These are phyloP conservation scores for Seiridium cupressi DNA, from an alignment of 2,329 filamentous ascomycete species.

Conservation along the genomic window DNA sequence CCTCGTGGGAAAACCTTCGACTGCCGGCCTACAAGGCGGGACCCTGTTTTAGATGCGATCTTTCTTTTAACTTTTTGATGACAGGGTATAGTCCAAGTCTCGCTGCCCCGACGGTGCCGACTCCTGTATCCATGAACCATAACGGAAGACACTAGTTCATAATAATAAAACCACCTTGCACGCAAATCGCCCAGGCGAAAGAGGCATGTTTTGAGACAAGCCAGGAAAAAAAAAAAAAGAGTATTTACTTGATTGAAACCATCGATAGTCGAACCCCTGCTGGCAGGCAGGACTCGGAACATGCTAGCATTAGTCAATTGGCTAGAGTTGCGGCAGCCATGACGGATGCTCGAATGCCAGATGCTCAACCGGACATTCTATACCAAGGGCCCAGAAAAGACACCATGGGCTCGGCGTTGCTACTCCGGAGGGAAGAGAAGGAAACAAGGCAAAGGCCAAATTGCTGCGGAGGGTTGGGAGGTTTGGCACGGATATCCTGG, in stretches of 20 bases:
- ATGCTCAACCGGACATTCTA: not conserved
- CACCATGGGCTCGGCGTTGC: not conserved
- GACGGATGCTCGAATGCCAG: no score
- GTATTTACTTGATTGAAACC: slow-evolving; percentile 1
- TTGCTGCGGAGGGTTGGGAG: not conserved
- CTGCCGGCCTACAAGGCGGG: not conserved
- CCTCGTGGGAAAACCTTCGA: not conserved
- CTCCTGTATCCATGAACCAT: slow-evolving; percentile 1
- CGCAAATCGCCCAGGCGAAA: no score
- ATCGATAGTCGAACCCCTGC: no score
- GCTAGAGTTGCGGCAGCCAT: no score
- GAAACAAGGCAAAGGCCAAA: not conserved
- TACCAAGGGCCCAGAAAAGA: not conserved
- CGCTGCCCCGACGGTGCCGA: not conserved
- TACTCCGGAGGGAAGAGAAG: not conserved
- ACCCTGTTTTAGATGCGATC: not conserved
- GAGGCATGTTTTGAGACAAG: no score
- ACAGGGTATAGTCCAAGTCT: not conserved
- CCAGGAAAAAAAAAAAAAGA: slow-evolving; percentile 9
- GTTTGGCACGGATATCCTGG: slow-evolving; percentile 3
- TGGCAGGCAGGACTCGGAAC: not conserved
- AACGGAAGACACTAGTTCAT: not conserved
- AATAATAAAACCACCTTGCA: slow-evolving; percentile 5
- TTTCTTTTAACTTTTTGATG: not conserved
- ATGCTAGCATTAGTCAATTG: no score